Evolutionary conservation across 2,329 filamentous ascomycete species (phyloP), one percentile per base, ranked within the genome.

Genomic region (Cordyceps tenuipes): DNA sequence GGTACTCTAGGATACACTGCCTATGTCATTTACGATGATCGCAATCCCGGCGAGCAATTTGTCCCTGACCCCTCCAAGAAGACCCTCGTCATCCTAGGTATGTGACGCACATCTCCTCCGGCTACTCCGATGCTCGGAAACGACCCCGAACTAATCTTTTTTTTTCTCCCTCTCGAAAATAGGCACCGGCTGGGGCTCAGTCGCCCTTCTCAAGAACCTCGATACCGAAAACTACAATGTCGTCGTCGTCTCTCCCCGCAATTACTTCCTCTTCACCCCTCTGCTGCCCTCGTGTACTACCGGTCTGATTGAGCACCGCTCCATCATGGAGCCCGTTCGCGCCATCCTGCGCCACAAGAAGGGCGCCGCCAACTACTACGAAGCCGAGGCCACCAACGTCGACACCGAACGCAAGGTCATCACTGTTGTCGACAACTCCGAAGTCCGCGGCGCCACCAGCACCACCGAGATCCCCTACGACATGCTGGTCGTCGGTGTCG

Each of bases 151-250:
- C 41, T 51, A n/a, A 61, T n/a, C 53, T 66, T 61, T 62, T 62
- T 64, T 51, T 57, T 54, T 57, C 52, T 64, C 48, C 17, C 29
- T 3, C 13, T 3, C 15, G 9, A 17, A 34, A 19, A 17, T 39
- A 97, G 93, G 93, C 71, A 96, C 92, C 68, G 94, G 94, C 68
- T 99, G 94, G 94, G 94, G 79, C 68, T 91, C 93, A 48, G 91
- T 99, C 70, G 95, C 93, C 63, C 86, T 99, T 63, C 85, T 99
- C 66, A 99, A 99, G 85, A 97, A 96, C 74, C 89, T 99, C 76
- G 92, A 99, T 72, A 97, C 93, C 63, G 90, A 96, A 75, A 96
- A 97, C 83, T 99, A 97, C 85, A 97, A 99, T 75, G 93, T 97
- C 75, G 77, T 97, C 72, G 91, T 99, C 73, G 90, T 99, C 74